A percentile compares a stretch with the other conserved stretches of the same genome.
phyloP scores from a whole-genome alignment of 2,329 filamentous ascomycete species.

The Myriosclerotinia curreyana region DNA sequence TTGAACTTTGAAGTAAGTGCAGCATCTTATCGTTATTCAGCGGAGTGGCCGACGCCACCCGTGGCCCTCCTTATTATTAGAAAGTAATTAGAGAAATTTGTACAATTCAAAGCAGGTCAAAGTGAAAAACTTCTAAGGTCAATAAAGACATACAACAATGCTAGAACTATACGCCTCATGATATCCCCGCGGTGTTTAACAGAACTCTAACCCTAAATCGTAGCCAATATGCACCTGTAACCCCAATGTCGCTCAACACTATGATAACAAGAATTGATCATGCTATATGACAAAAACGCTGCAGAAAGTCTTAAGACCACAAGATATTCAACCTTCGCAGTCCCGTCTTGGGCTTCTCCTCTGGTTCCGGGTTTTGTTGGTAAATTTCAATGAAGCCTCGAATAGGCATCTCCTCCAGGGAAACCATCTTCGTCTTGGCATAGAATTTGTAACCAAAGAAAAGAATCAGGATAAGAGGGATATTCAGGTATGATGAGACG shows the following conservation, averaged over 20 bases:
- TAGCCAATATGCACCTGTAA: background rate
- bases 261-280: background rate
- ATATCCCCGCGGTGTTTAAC: background rate
- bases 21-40: no score
- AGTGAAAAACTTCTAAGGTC: background rate
- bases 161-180: background rate
- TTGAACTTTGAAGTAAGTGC: no score
- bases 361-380: conserved; percentile 40
- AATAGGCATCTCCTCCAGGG: conserved; percentile 42
- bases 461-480: conserved; percentile 43
- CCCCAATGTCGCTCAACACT: conserved; percentile 2
- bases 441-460: conserved; percentile 54
- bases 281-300: background rate
- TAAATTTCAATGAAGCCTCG: conserved; percentile 41
- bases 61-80: no score
- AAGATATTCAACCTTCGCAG: conserved; percentile 40
- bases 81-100: no score
- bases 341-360: conserved; percentile 33
- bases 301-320: conserved; percentile 31
- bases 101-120: no score
- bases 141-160: background rate
- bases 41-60: no score
- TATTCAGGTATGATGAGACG: conserved; percentile 58
- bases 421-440: conserved; percentile 47
- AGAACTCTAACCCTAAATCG: background rate